These are phyloP conservation scores for Globisporangium spiculum DNA, from an alignment of 352 stramenopile species.

Conservation along the genomic window DNA sequence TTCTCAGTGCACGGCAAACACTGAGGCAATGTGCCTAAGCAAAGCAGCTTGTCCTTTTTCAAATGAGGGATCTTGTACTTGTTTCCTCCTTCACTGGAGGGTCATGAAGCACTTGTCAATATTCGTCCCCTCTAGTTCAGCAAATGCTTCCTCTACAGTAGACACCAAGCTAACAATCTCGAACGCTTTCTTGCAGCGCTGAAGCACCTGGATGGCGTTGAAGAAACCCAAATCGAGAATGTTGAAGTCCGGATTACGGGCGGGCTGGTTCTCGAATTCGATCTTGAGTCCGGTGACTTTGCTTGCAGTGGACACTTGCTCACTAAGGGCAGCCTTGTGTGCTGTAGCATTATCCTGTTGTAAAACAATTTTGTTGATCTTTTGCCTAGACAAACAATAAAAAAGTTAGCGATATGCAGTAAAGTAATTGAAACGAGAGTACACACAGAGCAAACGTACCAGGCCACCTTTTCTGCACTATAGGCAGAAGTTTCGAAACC, in stretches of 20 bases:
- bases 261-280: slow-evolving; percentile 13
- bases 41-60: slow-evolving; percentile 1
- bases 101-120: slow-evolving; percentile 27
- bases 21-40: not conserved
- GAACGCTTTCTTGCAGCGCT: slow-evolving; percentile 14
- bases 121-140: slow-evolving; percentile 13
- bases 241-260: slow-evolving; percentile 24
- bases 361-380: too few species aligned
- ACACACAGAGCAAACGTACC: not conserved
- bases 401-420: not conserved
- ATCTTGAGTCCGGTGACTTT: not conserved
- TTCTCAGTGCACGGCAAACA: too few species aligned
- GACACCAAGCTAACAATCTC: not conserved
- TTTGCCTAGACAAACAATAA: too few species aligned
- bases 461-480: slow-evolving; percentile 6
- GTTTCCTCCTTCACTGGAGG: slow-evolving; percentile 21
- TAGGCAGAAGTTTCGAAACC: slow-evolving; percentile 6
- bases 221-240: slow-evolving; percentile 25
- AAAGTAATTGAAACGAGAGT: not conserved
- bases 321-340: not conserved
- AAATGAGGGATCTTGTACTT: slow-evolving; percentile 21
- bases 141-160: slow-evolving; percentile 16
- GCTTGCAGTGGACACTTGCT: not conserved
- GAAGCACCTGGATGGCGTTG: slow-evolving; percentile 17
- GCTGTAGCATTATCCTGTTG: slow-evolving; percentile 10